Base-by-base conservation (phyloP, 2,329 filamentous ascomycete species). In the Colletotrichum musicola region DNA sequence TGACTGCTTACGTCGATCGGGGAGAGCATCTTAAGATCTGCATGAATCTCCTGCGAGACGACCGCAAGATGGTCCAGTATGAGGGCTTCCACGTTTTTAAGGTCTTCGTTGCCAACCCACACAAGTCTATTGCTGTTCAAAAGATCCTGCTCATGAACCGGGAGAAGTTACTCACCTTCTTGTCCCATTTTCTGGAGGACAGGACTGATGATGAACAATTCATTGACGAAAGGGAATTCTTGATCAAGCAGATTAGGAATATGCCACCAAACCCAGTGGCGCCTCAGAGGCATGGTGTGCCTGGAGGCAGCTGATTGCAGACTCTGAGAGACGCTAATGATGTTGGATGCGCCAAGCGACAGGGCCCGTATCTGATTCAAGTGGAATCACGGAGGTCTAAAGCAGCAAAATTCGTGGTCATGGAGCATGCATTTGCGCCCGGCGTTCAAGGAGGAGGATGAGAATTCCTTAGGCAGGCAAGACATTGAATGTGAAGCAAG, bases 51-150 rank as follows among this genome's bases (percentile, higher is more conserved):
- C 84, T 99, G 70, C 91, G 94, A 73, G 96, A 98, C 79, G 95
- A 98, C 80, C 90, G 95, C 74, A 96, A 97, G 81, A 99, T 99
- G 95, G 96, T 99, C 71, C 96, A 98, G 81, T 99, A 99, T 79
- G 96, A 99, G 80, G 96, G 95, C 7, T 99, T 99, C 79, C 96
- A 99, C 78, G 95, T 99, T 49, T 99, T 99, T 87, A 99, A 99
- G 85, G 95, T 99, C 71, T 99, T 99, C 81, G 96, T 98, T 62
- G 96, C 96, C 69, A 99, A 99, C 78, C 96, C 96, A 7, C 95
- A 98, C 84, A 99, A 99, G 83, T 97, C 94, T n/a, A 86, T 95
- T 69, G 93, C 95, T 40, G 96, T 99, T 56, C 94, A 97, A 78
- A 93, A 95, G 78, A 97, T 99, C 76, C 84, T 99, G 72, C 91